Evolutionary conservation across 768 basidiomycete species (phyloP), one percentile per base, ranked within the genome.

Genomic region (Termitomyces sp.): DNA sequence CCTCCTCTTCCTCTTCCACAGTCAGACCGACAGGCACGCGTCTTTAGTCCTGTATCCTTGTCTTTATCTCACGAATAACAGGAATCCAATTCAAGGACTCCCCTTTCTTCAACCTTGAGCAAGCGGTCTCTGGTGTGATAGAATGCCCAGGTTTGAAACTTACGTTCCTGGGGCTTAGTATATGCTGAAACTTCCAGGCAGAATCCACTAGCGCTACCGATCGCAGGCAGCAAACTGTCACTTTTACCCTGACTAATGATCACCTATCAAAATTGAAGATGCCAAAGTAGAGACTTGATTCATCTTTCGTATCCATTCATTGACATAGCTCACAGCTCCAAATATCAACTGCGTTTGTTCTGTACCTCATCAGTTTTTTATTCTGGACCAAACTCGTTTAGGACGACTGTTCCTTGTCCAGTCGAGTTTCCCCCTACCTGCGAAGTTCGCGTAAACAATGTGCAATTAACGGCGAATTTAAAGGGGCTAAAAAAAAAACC

Each of bases 401-500:
- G 89, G 55, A 73, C 82, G 6, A 77, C 74, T 48, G 71, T 76
- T 18, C 84, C 85, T 18, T 92, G 90, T 69, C 91, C 85, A 4
- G 85, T 96, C 52, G 94, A 97, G 78, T 97, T 96, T 67, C 94
- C 94, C 24, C 86, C 89, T 8, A 91, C 91, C 9, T 94, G 91
- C 70, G 94, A 97, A 83, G 89, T 96, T 55, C 89, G 92, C 69
- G 85, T 96, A 42, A 96, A 97, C 73, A 80, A 76, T 58, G 78
- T 78, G 2, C 80, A 84, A 57, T 75, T 96, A 35, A 77, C 78
- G 20, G 92, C 89, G 40, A 95, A 89, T 71, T 73, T 94, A 64
- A 94, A 94, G 72, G 95, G 95, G 5, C 76, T 96, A 71, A 97
- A 97, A 82, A 97, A 97, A 80, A 95, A 92, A 67, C 90, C 93